Conservation (phyloP, 1,139 yeast species). For the Sugiyamaella japonica region DNA sequence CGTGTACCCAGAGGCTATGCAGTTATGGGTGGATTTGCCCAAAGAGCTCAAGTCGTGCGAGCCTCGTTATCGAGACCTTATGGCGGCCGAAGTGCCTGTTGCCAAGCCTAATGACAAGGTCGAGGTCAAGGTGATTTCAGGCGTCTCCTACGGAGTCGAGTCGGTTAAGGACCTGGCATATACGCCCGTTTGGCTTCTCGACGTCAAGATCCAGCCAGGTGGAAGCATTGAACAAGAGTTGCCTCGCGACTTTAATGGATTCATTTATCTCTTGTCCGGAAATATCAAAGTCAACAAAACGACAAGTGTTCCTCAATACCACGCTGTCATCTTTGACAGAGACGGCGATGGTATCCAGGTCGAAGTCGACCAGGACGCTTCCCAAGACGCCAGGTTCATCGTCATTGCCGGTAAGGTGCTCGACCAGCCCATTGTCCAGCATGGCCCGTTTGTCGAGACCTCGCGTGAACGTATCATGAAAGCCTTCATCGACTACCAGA, state of each 20-base stretch:
- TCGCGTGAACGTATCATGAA: conserved; percentile 59
- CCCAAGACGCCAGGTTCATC: conserved; percentile 54
- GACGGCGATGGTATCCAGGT: conserved; percentile 34
- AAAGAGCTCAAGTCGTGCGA: conserved; percentile 61
- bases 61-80: conserved; percentile 81
- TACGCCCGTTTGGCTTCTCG: conserved; percentile 79
- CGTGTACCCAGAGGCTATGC: conserved; percentile 62
- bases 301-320: conserved; percentile 46
- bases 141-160: conserved; percentile 71
- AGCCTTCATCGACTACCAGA: conserved; percentile 71
- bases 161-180: conserved; percentile 77
- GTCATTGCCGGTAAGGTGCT: conserved; percentile 75
- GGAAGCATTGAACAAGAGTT: conserved; percentile 64
- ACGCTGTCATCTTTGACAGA: conserved; percentile 48
- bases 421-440: conserved; percentile 77
- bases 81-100: conserved; percentile 68
- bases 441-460: conserved; percentile 87
- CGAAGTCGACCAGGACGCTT: conserved; percentile 30
- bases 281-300: conserved; percentile 52
- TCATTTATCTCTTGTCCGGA: conserved; percentile 71
- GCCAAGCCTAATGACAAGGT: conserved; percentile 68
- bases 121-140: conserved; percentile 72
- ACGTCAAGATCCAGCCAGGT: conserved; percentile 64
- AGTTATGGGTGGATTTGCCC: conserved; percentile 91
- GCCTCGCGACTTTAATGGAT: conserved; percentile 65